A percentile compares a stretch with the other conserved stretches of the same genome.
These are phyloP conservation scores for Boletellus ananiceps DNA, from an alignment of 768 basidiomycete genomes.

Conservation along the genomic window DNA sequence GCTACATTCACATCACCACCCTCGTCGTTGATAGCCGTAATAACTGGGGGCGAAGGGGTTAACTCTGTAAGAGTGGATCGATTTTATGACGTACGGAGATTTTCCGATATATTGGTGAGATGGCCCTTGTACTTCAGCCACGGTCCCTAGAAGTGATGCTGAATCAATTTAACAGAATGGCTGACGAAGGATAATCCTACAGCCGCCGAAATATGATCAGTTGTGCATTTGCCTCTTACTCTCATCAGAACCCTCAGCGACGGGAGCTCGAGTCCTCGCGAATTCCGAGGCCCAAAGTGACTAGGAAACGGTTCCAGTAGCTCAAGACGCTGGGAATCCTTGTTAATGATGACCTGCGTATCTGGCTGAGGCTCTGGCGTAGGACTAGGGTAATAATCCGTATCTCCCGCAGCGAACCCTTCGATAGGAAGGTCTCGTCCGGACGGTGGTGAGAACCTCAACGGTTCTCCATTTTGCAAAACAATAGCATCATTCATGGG, in stretches of 20 bases:
- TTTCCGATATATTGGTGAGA: slow-evolving; percentile 93
- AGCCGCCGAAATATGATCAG: slow-evolving; percentile 97
- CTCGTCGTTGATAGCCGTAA: slow-evolving; percentile 95
- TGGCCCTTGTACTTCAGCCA: slow-evolving; percentile 99
- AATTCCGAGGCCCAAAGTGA: slow-evolving; percentile 55
- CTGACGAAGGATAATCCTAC: slow-evolving; percentile 39
- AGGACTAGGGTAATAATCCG: slow-evolving; percentile 73
- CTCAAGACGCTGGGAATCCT: slow-evolving; percentile 82
- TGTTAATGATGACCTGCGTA: slow-evolving; percentile 70
- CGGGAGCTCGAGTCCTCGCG: slow-evolving; percentile 69
- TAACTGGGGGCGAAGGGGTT: slow-evolving; percentile 48
- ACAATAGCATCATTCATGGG: slow-evolving; percentile 74
- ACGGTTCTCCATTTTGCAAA: slow-evolving; percentile 66
- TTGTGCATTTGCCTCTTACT: slow-evolving; percentile 97
- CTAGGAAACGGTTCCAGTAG: slow-evolving; percentile 78
- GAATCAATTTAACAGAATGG: neutral
- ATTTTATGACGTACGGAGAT: slow-evolving; percentile 60
- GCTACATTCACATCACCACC: slow-evolving; percentile 90
- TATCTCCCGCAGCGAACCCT: slow-evolving; percentile 76
- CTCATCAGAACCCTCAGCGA: slow-evolving; percentile 80
- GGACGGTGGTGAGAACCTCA: slow-evolving; percentile 80
- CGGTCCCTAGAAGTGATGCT: slow-evolving; percentile 57
- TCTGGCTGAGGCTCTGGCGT: slow-evolving; percentile 71
- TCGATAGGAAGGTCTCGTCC: slow-evolving; percentile 79
- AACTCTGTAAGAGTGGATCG: neutral